Evolutionary conservation across 192 early-diverging fungal genomes (phyloP), one percentile per base, ranked within the genome.

Genomic region (Rhizophagus prolifer): DNA sequence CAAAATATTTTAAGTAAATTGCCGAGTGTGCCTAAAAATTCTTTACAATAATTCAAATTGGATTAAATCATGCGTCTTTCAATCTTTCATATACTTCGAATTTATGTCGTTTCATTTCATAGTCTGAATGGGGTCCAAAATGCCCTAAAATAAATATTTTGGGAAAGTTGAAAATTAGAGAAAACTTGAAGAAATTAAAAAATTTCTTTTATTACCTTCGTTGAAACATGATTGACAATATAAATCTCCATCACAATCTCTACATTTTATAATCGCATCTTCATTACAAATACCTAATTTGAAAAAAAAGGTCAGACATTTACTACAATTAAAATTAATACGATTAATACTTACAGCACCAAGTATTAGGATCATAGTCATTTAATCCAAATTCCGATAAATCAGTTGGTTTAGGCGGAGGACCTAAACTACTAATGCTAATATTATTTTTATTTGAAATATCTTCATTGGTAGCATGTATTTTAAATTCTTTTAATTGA

Each of bases 11-110:
- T 85, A 19, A 58, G 75, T 9, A 67, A 77, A 28, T 83, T 85
- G 25, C 84, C 84, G 30, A 76, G 79, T 38, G 81, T 82, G 3
- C 84, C 84, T 4, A 83, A 75, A 25, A 68, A 44, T 44, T 44
- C 74, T 5, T 54, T 54, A 21, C 50, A 46, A 66, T 36, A 30
- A 28, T 36, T 12, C 10, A 44, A 44, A 0, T 44, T 12, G 10
- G 10, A 12, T 50, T 72, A 14, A 34, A 2, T 44, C 23, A 30
- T 12, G 19, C 2, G 25, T 13, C 23, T 47, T 31, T 72, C 31
- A 58, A 12, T 13, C 23, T 47, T 31, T 72, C 31, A 58, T 44
- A 72, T 16, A 30, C 54, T 12, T 72, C 76, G 58, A 58, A 80
- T 65, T 72, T 68, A 50, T 80, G 74, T 58, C 25, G 38, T 23